Evolutionary conservation across 768 basidiomycete species (phyloP).

Genomic region (Termitomyces sp.): DNA sequence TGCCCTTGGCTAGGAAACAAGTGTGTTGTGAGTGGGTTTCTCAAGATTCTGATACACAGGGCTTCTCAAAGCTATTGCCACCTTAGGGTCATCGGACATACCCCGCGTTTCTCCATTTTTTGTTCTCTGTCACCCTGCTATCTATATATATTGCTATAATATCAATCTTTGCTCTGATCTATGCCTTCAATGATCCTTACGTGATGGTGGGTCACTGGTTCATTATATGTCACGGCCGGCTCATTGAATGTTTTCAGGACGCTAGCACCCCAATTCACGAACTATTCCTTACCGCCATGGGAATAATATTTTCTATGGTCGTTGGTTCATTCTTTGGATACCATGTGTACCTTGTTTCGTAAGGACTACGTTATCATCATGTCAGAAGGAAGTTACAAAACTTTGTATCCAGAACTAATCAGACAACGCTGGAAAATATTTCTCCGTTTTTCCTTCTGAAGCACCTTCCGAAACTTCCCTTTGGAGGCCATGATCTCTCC

Average conservation of each 20-base stretch:
- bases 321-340: conserved; percentile 74
- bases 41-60: neutral
- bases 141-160: conserved; percentile 54
- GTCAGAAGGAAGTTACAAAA: neutral
- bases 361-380: conserved; percentile 20
- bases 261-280: conserved; percentile 65
- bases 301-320: conserved; percentile 53
- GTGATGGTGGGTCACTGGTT: conserved; percentile 42
- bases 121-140: conserved; percentile 56
- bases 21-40: conserved; percentile 57
- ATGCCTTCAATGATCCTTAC: conserved; percentile 60
- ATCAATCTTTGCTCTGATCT: conserved; percentile 47
- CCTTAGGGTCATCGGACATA: conserved; percentile 77
- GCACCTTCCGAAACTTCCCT: conserved; percentile 59
- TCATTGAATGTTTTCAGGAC: conserved; percentile 33
- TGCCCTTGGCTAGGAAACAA: conserved; percentile 78
- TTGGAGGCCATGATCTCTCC: conserved; percentile 44
- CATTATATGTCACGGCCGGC: neutral
- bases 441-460: conserved; percentile 72
- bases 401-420: conserved; percentile 56
- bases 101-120: conserved; percentile 77
- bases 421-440: conserved; percentile 77
- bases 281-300: conserved; percentile 55
- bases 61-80: neutral
- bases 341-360: conserved; percentile 74